These are phyloP conservation scores for Fusarium sp. DNA, from an alignment of 2,329 filamentous ascomycete genomes.

Conservation along the genomic window DNA sequence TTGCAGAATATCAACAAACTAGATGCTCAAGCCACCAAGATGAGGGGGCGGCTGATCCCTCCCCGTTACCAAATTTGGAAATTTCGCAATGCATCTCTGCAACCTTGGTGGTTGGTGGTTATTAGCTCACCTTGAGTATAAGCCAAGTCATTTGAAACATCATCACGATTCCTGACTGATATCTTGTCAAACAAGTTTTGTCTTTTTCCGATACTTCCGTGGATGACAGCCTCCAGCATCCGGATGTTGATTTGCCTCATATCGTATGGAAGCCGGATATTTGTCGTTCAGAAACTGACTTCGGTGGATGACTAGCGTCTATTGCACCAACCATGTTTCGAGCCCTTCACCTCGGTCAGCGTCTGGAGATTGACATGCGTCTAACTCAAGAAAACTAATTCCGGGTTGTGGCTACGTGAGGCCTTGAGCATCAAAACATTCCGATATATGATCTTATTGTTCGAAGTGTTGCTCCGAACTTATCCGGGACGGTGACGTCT, in stretches of 20 bases:
- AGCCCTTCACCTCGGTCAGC: conserved; percentile 34
- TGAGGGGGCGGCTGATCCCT: conserved; percentile 14
- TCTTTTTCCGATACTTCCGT: conserved; percentile 6
- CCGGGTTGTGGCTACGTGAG: conserved; percentile 41
- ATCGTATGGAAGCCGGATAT: neutral
- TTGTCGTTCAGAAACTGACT: conserved; percentile 4
- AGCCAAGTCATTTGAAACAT: conserved; percentile 2
- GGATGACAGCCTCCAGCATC: conserved; percentile 4
- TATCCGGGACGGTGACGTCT: conserved; percentile 38
- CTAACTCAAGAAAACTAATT: conserved; percentile 7
- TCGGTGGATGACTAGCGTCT: conserved; percentile 9
- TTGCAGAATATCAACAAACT: neutral
- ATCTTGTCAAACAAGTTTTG: conserved; percentile 1
- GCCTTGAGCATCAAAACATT: neutral
- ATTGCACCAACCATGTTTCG: conserved; percentile 17
- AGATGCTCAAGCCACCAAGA: conserved; percentile 15
- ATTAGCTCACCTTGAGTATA: neutral
- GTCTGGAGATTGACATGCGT: conserved; percentile 36
- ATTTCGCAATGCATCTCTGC: neutral
- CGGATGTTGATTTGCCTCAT: conserved; percentile 8
- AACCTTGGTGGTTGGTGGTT: conserved; percentile 12
- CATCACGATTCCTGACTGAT: neutral
- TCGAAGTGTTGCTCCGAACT: conserved; percentile 24
- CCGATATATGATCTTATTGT: conserved; percentile 27
- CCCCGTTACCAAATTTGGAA: conserved; percentile 15